phyloP scores from a whole-genome alignment of 257 asterid genomes.

The Cynanchum wilfordii region DNA sequence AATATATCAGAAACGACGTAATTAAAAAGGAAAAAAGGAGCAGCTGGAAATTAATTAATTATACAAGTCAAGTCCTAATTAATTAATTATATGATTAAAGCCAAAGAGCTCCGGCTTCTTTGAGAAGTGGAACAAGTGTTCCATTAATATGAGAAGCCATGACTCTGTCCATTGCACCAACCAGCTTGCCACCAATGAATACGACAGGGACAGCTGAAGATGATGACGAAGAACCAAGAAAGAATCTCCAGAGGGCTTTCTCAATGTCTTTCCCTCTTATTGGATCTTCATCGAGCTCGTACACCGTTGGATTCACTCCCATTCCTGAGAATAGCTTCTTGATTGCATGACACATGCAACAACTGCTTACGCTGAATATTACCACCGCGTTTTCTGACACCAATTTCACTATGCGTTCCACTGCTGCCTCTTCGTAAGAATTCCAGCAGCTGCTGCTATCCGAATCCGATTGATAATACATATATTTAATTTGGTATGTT shows the following conservation, averaged over 20 bases:
- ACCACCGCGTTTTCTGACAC: constrained; percentile 30
- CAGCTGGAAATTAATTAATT: no score
- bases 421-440: no score
- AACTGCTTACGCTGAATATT: constrained; percentile 23
- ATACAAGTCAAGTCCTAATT: no score
- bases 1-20: no score
- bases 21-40: no score
- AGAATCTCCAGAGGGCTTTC: constrained; percentile 4
- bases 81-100: constrained; percentile 3
- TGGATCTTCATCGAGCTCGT: constrained; percentile 22
- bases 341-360: constrained; percentile 29
- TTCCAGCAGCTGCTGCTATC: no score
- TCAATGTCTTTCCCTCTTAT: constrained; percentile 14
- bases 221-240: no score
- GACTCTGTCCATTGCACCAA: constrained; percentile 24
- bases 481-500: background rate
- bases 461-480: background rate
- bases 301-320: constrained; percentile 26
- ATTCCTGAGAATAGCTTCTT: constrained; percentile 28
- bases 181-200: constrained; percentile 26
- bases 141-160: constrained; percentile 31
- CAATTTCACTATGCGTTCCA: constrained; percentile 7
- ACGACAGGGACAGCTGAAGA: constrained; percentile 18
- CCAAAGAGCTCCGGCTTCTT: constrained; percentile 32
- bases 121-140: constrained; percentile 26